phyloP scores from a whole-genome alignment of 768 basidiomycete species.

The Russula compacta region DNA sequence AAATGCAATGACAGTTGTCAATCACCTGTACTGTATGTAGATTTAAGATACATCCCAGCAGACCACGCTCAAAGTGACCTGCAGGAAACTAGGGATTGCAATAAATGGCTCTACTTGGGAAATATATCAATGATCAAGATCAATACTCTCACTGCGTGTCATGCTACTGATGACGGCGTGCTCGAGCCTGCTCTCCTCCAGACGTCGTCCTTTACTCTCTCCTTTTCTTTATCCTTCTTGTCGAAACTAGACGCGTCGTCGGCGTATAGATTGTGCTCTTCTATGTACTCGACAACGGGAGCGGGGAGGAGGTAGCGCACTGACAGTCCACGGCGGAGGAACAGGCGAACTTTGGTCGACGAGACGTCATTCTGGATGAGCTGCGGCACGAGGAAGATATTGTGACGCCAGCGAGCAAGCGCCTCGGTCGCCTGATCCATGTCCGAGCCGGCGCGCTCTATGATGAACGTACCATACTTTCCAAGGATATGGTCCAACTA shows the following conservation, averaged over 20 bases:
- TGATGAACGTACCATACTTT: constrained; percentile 87
- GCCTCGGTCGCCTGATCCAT: constrained; percentile 19
- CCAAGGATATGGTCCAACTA: constrained; percentile 96
- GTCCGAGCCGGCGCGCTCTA: constrained; percentile 87
- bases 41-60: background rate
- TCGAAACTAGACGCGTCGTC: constrained; percentile 42
- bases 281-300: constrained; percentile 90
- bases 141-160: background rate
- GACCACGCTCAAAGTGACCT: background rate
- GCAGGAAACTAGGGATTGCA: background rate
- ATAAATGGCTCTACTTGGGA: background rate
- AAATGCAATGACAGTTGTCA: background rate
- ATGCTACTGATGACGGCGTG: constrained; percentile 5
- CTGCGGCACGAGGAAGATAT: constrained; percentile 72
- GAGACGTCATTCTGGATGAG: constrained; percentile 97
- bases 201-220: constrained; percentile 3
- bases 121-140: background rate
- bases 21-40: background rate
- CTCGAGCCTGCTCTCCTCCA: constrained; percentile 3
- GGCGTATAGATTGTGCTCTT: constrained; percentile 66
- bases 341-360: constrained; percentile 83
- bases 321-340: constrained; percentile 70
- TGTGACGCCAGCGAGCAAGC: constrained; percentile 23
- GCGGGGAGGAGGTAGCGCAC: constrained; percentile 87
- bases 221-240: constrained; percentile 32